A percentile compares a stretch with the other conserved stretches of the same genome.
Evolutionary conservation across 1,284 basidiomycete species (phyloP).

Genomic region (Leucoagaricus sp.): DNA sequence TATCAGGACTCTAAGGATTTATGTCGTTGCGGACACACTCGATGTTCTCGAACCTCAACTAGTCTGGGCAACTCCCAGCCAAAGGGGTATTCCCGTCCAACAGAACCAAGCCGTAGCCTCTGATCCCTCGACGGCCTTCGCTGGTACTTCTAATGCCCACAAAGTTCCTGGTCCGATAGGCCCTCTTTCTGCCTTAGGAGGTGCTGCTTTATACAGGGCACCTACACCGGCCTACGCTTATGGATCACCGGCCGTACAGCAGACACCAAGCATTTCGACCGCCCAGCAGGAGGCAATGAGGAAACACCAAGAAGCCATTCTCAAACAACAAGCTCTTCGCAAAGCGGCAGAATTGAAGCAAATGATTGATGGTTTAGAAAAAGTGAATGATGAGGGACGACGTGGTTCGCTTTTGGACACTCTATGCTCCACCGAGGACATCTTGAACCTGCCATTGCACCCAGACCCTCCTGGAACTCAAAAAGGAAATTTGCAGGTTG

Average conservation of each 20-base stretch:
- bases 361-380: conserved; percentile 69
- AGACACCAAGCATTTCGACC: conserved; percentile 17
- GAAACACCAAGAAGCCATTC: conserved; percentile 37
- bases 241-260: background rate
- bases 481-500: conserved; percentile 64
- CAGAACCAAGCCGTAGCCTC: conserved; percentile 20
- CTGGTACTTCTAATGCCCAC: no score
- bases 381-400: conserved; percentile 76
- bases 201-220: background rate
- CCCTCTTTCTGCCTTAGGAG: background rate
- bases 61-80: conserved; percentile 73
- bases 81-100: conserved; percentile 49
- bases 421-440: conserved; percentile 66
- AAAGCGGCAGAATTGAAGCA: conserved; percentile 67
- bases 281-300: conserved; percentile 39
- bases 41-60: conserved; percentile 64
- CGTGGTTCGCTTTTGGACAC: conserved; percentile 70
- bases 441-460: conserved; percentile 66
- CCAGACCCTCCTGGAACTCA: conserved; percentile 67
- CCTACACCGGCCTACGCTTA: background rate
- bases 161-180: no score
- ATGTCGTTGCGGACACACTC: conserved; percentile 62
- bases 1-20: conserved; percentile 70
- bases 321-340: conserved; percentile 49
- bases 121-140: no score